These are phyloP conservation scores for Entomortierella parvispora DNA, from an alignment of 192 early-diverging fungal genomes.

Conservation along the genomic window DNA sequence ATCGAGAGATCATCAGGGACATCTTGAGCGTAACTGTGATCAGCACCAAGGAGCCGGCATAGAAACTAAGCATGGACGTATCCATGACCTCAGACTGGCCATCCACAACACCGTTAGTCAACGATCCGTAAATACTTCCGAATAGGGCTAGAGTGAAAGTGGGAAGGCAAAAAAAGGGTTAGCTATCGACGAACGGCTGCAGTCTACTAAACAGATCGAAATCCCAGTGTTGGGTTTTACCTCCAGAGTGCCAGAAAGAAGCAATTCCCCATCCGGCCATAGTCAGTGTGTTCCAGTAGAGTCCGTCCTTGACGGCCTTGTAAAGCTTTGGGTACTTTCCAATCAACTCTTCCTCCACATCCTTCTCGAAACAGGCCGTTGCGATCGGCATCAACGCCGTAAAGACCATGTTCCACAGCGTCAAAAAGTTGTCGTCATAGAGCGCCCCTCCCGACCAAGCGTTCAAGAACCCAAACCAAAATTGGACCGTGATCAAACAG, in stretches of 20 bases:
- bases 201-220: not conserved
- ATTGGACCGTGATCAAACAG: conserved; percentile 93
- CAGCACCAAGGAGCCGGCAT: conserved; percentile 39
- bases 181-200: not conserved
- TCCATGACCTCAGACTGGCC: conserved; percentile 22
- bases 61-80: conserved; percentile 35
- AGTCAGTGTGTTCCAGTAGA: conserved; percentile 47
- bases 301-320: conserved; percentile 63
- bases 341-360: conserved; percentile 83
- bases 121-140: conserved; percentile 33
- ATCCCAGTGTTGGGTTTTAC: conserved; percentile 12
- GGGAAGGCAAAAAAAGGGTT: conserved; percentile 1
- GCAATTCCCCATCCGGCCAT: conserved; percentile 49
- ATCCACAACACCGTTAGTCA: conserved; percentile 17
- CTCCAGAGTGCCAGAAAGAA: conserved; percentile 52
- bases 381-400: conserved; percentile 90
- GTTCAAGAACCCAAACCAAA: conserved; percentile 93
- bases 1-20: conserved; percentile 44
- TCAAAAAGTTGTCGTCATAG: conserved; percentile 94
- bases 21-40: conserved; percentile 53
- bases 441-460: conserved; percentile 93
- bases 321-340: conserved; percentile 96
- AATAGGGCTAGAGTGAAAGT: conserved; percentile 26
- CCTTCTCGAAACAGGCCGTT: conserved; percentile 95
- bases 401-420: conserved; percentile 92